Base-by-base conservation (phyloP, 352 stramenopile species). In the Aphanomyces invadans region DNA sequence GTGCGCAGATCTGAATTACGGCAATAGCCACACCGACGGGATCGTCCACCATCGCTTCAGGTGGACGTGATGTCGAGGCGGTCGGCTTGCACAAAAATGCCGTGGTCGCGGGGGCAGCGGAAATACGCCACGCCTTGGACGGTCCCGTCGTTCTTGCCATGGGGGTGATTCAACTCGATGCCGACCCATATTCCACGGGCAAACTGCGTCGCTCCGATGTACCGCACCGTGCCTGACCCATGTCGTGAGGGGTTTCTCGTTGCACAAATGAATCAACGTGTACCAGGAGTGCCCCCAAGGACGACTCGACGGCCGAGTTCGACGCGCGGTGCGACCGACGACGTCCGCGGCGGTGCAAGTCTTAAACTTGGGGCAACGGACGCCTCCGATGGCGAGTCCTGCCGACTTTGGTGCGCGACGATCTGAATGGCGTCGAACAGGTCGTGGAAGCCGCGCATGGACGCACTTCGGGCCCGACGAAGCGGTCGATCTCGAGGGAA, bases 21-120 rank as follows among this genome's bases (percentile, higher is more conserved):
- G n/a, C n/a, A n/a, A n/a, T n/a, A n/a, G n/a, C n/a, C n/a, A n/a
- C n/a, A n/a, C n/a, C n/a, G n/a, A n/a, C n/a, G n/a, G n/a, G n/a
- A n/a, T n/a, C n/a, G n/a, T n/a, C n/a, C n/a, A n/a, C n/a, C n/a
- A n/a, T n/a, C n/a, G n/a, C n/a, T n/a, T n/a, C n/a, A n/a, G n/a
- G n/a, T n/a, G n/a, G n/a, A n/a, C 39, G 39, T 48, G 15, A 48
- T 48, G 39, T 87, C 78, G 31, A 87, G 73, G 5, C 76, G 75
- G 31, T 81, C 81, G 46, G 81, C 74, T 31, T 80, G 81, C 33
- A 90, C 81, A 65, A 90, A 89, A 48, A 92, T 82, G 28, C 81
- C 79, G 53, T 88, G 78, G 51, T 79, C 68, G 11, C 67, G 54
- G 5, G 76, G 51, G 45, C 80, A 90, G 31, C 46, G 76, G 53